These are phyloP conservation scores for Dactylellina haptotyla DNA, from an alignment of 2,329 filamentous ascomycete species.

Conservation along the genomic window DNA sequence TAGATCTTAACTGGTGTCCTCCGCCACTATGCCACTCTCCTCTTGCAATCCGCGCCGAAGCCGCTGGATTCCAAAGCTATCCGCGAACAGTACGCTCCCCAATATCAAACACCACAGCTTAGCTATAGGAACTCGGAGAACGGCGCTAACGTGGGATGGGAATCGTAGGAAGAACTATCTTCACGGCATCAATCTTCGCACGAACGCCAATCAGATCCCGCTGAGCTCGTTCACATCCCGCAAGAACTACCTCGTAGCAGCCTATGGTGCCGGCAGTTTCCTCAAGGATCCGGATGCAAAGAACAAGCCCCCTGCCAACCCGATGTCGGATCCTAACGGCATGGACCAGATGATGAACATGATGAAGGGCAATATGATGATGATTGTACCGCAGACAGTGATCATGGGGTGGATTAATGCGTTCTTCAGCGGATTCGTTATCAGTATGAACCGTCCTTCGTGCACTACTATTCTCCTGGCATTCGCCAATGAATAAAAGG, in stretches of 20 bases:
- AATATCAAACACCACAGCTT: constrained; percentile 1
- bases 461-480: not conserved
- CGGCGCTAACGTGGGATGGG: too few species aligned
- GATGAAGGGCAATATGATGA: constrained; percentile 99
- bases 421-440: constrained; percentile 97
- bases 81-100: constrained; percentile 76
- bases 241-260: constrained; percentile 80
- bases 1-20: constrained; percentile 92
- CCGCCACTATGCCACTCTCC: constrained; percentile 93
- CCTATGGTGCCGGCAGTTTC: constrained; percentile 85
- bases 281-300: constrained; percentile 87
- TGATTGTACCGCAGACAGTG: constrained; percentile 98
- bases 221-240: constrained; percentile 79
- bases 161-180: constrained; percentile 71
- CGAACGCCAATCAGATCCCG: constrained; percentile 82
- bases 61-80: constrained; percentile 78
- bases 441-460: constrained; percentile 72
- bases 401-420: constrained; percentile 99
- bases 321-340: constrained; percentile 90
- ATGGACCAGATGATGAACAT: constrained; percentile 99
- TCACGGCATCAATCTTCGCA: constrained; percentile 84
- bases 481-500: not conserved
- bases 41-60: constrained; percentile 87
- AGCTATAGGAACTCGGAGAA: not conserved
- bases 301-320: constrained; percentile 89